Evolutionary conservation across 2,329 filamentous ascomycete species (phyloP).

Genomic region (Zymoseptoria ardabiliae): DNA sequence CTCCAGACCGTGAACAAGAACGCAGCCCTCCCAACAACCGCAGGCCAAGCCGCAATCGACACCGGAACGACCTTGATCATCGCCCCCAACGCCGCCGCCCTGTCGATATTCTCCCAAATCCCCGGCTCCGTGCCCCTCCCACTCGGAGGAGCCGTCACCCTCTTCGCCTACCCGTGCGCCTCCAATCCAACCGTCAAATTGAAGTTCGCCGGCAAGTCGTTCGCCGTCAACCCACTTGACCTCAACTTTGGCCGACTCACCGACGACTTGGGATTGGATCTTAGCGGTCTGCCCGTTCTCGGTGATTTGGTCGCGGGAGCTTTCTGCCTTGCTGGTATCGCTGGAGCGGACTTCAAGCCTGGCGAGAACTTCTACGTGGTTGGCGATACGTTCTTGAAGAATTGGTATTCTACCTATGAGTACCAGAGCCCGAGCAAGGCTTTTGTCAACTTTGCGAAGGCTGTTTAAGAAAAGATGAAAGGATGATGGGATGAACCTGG

Average conservation of each 20-base stretch:
- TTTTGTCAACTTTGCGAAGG: constrained; percentile 21
- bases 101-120: constrained; percentile 28
- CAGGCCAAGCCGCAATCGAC: constrained; percentile 21
- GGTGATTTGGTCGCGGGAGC: constrained; percentile 6
- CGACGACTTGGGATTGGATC: constrained; percentile 8
- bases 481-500: not conserved
- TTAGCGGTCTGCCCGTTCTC: constrained; percentile 1
- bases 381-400: constrained; percentile 21
- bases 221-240: constrained; percentile 20
- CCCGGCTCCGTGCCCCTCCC: constrained; percentile 27
- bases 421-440: constrained; percentile 13
- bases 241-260: constrained; percentile 18
- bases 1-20: constrained; percentile 9
- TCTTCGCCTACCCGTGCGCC: constrained; percentile 29
- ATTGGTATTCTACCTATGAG: constrained; percentile 19
- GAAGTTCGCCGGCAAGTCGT: constrained; percentile 23
- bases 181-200: constrained; percentile 22
- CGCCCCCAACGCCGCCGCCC: constrained; percentile 25
- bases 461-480: constrained; percentile 1
- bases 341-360: constrained; percentile 15
- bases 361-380: constrained; percentile 17
- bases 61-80: constrained; percentile 29
- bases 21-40: constrained; percentile 6
- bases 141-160: constrained; percentile 16
- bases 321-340: constrained; percentile 16